Evolutionary conservation across 2,329 filamentous ascomycete genomes (phyloP).

Genomic region (Pseudogymnoascus sp.): DNA sequence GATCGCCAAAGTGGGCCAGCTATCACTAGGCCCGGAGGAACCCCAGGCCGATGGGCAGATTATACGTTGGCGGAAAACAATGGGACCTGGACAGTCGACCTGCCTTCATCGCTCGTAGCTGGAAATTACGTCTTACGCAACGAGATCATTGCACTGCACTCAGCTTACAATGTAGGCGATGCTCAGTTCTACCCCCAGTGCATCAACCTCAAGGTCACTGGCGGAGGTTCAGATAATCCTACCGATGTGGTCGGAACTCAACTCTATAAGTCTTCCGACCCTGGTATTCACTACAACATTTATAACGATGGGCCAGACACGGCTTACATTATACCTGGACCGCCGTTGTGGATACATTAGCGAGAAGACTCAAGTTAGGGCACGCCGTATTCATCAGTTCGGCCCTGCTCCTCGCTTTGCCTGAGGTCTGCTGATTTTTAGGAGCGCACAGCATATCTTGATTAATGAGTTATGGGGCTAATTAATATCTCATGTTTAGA

Average conservation of each 20-base stretch:
- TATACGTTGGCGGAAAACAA: constrained; percentile 43
- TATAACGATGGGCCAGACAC: constrained; percentile 26
- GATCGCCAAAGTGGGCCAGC: no score
- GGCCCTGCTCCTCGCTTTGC: background rate
- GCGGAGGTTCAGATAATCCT: constrained; percentile 13
- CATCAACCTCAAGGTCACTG: constrained; percentile 15
- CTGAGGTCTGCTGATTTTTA: background rate
- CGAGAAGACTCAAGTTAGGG: background rate
- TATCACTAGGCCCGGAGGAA: no score
- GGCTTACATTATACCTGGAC: constrained; percentile 28
- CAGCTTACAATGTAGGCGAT: constrained; percentile 31
- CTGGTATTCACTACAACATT: constrained; percentile 35
- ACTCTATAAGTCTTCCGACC: constrained; percentile 33
- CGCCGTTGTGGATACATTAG: constrained; percentile 21
- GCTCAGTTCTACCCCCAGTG: constrained; percentile 19
- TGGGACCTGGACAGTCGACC: constrained; percentile 40
- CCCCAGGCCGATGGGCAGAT: no score
- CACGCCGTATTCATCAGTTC: background rate
- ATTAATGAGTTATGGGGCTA: no score
- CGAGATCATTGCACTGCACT: constrained; percentile 19
- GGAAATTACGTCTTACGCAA: constrained; percentile 18
- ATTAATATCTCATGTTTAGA: no score
- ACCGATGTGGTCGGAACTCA: constrained; percentile 29
- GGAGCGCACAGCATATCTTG: no score
- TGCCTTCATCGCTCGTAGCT: constrained; percentile 33